Evolutionary conservation across 495 filamentous ascomycete genomes (phyloP).

Genomic region (Oleoguttula mirabilis): DNA sequence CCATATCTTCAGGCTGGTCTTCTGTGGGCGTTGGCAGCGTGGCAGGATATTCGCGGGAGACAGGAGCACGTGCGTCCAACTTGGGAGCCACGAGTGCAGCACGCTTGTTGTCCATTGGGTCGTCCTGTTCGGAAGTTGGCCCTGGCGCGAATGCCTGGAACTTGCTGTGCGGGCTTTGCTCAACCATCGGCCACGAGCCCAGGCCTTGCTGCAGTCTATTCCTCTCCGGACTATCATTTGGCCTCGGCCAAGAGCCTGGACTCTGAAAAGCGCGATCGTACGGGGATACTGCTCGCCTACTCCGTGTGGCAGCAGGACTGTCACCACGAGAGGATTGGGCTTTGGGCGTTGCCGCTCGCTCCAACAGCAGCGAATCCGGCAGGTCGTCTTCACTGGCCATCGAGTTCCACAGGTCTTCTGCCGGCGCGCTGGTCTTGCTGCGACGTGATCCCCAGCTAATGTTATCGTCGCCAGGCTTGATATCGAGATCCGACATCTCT

Average conservation of each 20-base stretch:
- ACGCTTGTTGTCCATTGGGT: slow-evolving; percentile 13
- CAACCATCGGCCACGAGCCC: slow-evolving; percentile 15
- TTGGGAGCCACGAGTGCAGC: slow-evolving; percentile 1
- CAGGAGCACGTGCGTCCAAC: no score
- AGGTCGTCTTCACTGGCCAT: slow-evolving; percentile 19
- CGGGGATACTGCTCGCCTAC: slow-evolving; percentile 9
- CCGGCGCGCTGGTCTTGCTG: slow-evolving; percentile 6
- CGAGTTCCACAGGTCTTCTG: slow-evolving; percentile 18
- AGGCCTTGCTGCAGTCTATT: slow-evolving; percentile 7
- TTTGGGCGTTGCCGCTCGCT: slow-evolving; percentile 2
- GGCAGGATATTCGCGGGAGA: background rate
- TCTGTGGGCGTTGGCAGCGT: background rate
- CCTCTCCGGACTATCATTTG: slow-evolving; percentile 2
- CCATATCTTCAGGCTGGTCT: slow-evolving; percentile 29
- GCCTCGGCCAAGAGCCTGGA: slow-evolving; percentile 16
- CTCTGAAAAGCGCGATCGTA: slow-evolving; percentile 8
- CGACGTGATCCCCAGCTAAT: slow-evolving; percentile 18
- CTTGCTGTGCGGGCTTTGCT: slow-evolving; percentile 3
- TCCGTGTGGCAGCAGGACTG: slow-evolving; percentile 5
- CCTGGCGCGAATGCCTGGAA: slow-evolving; percentile 8
- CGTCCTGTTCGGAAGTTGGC: background rate
- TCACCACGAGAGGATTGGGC: background rate
- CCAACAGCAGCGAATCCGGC: slow-evolving; percentile 17
- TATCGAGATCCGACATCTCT: slow-evolving; percentile 6
- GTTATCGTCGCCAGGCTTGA: slow-evolving; percentile 19